Conservation (phyloP, 2,329 filamentous ascomycete genomes). For the Aspergillus alliaceus region DNA sequence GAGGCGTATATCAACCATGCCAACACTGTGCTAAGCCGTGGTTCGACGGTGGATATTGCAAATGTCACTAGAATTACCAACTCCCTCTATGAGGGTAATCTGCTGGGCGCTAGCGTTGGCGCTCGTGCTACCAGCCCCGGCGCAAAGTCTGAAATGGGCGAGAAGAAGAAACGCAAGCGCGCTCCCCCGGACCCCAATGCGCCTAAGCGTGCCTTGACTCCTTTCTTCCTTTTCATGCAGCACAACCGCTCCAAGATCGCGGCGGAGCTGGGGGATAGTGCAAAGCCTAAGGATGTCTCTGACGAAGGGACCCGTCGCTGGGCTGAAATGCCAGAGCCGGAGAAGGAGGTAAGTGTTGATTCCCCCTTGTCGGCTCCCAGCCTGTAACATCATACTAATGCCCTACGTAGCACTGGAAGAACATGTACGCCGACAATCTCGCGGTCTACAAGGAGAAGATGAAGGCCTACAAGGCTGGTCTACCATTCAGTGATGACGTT, state of each 20-base stretch:
- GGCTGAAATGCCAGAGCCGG: constrained; percentile 70
- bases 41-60: constrained; percentile 56
- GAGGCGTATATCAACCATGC: constrained; percentile 86
- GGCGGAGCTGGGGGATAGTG: constrained; percentile 70
- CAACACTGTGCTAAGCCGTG: constrained; percentile 73
- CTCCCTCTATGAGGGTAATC: constrained; percentile 46
- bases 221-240: constrained; percentile 94
- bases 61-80: constrained; percentile 38
- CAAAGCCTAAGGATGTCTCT: constrained; percentile 82
- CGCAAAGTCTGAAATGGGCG: constrained; percentile 51
- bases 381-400: neutral
- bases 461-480: constrained; percentile 57
- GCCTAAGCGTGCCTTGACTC: constrained; percentile 88
- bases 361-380: neutral
- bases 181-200: constrained; percentile 85
- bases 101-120: constrained; percentile 30
- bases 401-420: constrained; percentile 48
- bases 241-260: constrained; percentile 81
- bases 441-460: constrained; percentile 57
- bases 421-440: constrained; percentile 58
- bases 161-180: constrained; percentile 89
- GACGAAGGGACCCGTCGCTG: constrained; percentile 85
- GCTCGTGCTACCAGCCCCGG: constrained; percentile 38
- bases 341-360: constrained; percentile 62
- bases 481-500: constrained; percentile 44